Evolutionary conservation across 129 eudicot genomes (phyloP), one percentile per base, ranked within the genome.

Genomic region (Lactuca sativa): DNA sequence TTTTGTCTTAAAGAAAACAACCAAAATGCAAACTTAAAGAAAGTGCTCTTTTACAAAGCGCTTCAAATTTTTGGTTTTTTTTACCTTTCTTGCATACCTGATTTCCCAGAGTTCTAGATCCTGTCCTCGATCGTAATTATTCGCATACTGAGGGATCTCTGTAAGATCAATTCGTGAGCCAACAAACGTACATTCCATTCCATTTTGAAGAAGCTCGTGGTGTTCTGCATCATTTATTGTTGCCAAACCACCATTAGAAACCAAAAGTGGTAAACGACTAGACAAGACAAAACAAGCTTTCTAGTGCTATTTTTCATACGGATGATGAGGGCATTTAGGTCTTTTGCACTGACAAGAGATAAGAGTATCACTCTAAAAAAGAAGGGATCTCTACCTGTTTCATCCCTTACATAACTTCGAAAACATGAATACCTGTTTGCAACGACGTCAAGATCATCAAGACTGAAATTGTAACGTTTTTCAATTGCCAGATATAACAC

Each of bases 361-460:
- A 6, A 11, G 1, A 21, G 21, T 21, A 1, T 21, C 21, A 21
- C 21, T 21, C 21, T 33, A 9, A 56, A 6, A 6, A 72, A 6
- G 33, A 37, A 21, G 1, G 44, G 32, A 64, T 38, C 36, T 67
- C 9, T 75, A 93, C 96, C 90, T 53, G 3, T 75, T 13, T 75
- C 85, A 0, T 63, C 82, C 59, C 63, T 79, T 49, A 93, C 60
- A 67, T 86, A 89, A 52, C 90, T 85, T 51, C 81, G 85, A 79
- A 93, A 93, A 70, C 77, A 78, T n/a, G 96, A 85, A 67, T 93
- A 93, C n/a, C 98, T 95, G 76, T 92, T 92, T 33, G 98, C 96
- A 64, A 92, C 87, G 32, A 92, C 86, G 57, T 72, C 77, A 11
- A 92, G 88, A 69, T 89, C 96, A 56, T 85, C 85, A 16, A 92